Conservation (phyloP, 371 early-diverging fungal genomes). For the Mortierella sp. region DNA sequence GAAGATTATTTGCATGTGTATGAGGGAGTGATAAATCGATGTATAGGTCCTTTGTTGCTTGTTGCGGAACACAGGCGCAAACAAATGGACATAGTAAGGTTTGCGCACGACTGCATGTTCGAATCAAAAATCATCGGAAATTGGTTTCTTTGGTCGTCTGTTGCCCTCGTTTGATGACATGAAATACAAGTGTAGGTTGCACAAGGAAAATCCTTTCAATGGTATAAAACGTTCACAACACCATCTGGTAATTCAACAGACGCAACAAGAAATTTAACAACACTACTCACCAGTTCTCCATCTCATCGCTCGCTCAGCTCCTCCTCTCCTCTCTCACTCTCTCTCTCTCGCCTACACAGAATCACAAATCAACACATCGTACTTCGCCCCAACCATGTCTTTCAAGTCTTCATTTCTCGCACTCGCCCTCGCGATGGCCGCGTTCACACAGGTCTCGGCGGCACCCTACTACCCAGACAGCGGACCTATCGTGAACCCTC, state of each 20-base stretch:
- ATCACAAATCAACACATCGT: too few species aligned
- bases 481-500: constrained; percentile 18
- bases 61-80: too few species aligned
- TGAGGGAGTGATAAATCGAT: constrained; percentile 9
- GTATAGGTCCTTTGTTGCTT: too few species aligned
- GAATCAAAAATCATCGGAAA: constrained; percentile 7
- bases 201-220: neutral
- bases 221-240: too few species aligned
- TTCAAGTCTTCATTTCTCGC: neutral
- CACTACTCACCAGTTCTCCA: neutral
- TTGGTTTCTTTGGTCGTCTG: neutral
- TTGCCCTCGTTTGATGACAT: neutral
- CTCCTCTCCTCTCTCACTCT: neutral
- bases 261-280: neutral
- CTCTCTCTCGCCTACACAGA: neutral
- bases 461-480: neutral
- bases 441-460: neutral
- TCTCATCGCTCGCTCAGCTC: neutral
- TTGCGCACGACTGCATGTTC: neutral
- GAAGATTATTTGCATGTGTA: neutral
- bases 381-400: neutral
- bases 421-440: neutral
- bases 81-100: neutral
- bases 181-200: neutral
- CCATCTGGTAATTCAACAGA: too few species aligned